Base-by-base conservation (phyloP, 306 rosid species). In the Ammopiptanthus mongolicus region DNA sequence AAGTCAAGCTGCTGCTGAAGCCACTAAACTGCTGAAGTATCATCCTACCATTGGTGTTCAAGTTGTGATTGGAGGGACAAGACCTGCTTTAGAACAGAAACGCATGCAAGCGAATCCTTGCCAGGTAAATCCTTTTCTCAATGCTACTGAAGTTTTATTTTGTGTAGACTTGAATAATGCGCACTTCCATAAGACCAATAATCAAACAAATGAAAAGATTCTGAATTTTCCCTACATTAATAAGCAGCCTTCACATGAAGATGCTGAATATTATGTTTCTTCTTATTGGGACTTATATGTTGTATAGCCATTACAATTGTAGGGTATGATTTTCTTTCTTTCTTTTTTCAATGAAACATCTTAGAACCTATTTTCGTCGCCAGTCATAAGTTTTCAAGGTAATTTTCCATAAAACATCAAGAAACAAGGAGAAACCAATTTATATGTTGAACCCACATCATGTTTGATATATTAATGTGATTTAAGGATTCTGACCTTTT, bases 21-120 rank as follows among this genome's bases (percentile, higher is more conserved):
- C 97, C 60, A 80, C 65, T 75, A 90, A 83, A 33, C 85, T 95
- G 75, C 83, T 95, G 75, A 95, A 90, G 81, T 92, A 90, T 71
- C 97, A 95, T 71, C 88, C 97, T 28, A 74, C 97, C 63, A 84
- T 89, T 51, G 99, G 98, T 23, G 96, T 88, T 69, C 99, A 95
- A 88, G 97, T 87, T 82, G 99, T 95, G 75, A 95, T 95, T 21
- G 99, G 99, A 65, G 99, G 99, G 17, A 95, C 98, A 78, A 84
- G 91, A 67, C 96, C 92, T 75, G 84, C 90, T 55, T 55, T 85
- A 39, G 99, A 95, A 84, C 99, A 95, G 88, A 95, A 88, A 59
- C 91, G 92, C 42, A 83, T 95, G 91, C 93, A 87, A 87, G 87
- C 92, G 67, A 90, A 95, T 75, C 93, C 97, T 61, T 95, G 99